Base-by-base conservation (phyloP, 139 green algal genomes). In the Marvania coccoides region DNA sequence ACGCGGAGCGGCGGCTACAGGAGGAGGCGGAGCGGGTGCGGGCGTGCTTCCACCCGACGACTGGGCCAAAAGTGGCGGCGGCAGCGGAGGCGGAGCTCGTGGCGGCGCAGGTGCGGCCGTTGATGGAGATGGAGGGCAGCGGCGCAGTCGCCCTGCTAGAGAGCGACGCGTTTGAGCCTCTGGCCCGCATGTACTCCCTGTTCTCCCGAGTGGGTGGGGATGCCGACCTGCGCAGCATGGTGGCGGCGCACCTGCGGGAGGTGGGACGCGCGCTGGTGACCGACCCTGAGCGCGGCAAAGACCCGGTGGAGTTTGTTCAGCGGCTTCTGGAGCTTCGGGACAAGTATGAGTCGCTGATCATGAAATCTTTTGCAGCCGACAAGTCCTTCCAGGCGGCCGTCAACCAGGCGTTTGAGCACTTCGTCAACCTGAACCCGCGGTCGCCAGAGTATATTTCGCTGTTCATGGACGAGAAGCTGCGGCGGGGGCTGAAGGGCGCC, bases 381-480 rank as follows among this genome's bases (percentile, higher is more conserved):
- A 95, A 94, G 77, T 74, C 68, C 7, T 97, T 98, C 77, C 75
- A 86, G 47, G 89, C 94, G 59, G 75, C 86, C 12, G 65, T 97
- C 51, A 96, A 96, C 78, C 75, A 82, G 35, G 77, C 71, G 5
- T 99, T 97, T 77, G 92, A 99, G 83, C 51, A 77, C 58, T 97
- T 98, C 70, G 71, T 98, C 70, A 99, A 99, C 81, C 70, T 94
- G 8, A 93, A 91, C 74, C 59, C 71, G 31, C 80, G 93, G 37
- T 87, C 83, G 6, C 88, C 94, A 0, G 94, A 98, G 81, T 98
- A 86, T 83, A 88, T 99, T 57, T 95, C 85, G 3, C 81, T 97
- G 7, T 99, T 92, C 85, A 93, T 99, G 66, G 94, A 99, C 70
- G 89, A 96, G 71, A 89, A 90, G 70, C 85, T 97, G 65, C 81